Base-by-base conservation (phyloP, 2,329 filamentous ascomycete species). In the Penicillium sp. region DNA sequence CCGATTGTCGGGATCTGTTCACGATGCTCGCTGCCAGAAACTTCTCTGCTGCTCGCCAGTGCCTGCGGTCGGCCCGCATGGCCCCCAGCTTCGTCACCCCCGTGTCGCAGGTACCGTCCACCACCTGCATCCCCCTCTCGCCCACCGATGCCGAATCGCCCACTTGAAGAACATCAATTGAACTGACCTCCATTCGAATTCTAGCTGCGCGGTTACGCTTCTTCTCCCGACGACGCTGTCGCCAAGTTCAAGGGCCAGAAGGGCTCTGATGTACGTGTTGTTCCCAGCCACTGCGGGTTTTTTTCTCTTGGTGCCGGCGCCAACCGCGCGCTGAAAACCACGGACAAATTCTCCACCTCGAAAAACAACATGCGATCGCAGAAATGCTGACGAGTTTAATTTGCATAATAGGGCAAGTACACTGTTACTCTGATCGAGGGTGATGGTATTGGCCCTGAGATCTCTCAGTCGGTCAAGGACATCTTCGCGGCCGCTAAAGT, bases 391-490 rank as follows among this genome's bases (percentile, higher is more conserved):
- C 60, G 61, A 58, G 10, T 24, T 19, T 19, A 58, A 50, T 59
- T 22, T 53, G 33, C 66, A 26, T 45, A 69, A 63, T 74, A 96
- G 92, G 95, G 95, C 77, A 95, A 95, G 82, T 99, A 90, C 87
- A 91, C 91, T 61, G 95, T 99, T 76, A 94, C 92, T 73, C 85
- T 99, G 82, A 99, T 99, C 71, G 96, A 99, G 86, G 95, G 96
- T 82, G 96, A 99, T 77, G 95, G 95, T 79, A 99, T 99, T 79
- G 95, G 95, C 65, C 95, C 95, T 68, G 94, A 99, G 84, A 99
- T 99, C 78, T 89, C 95, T 69, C 89, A 97, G 82, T 96, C 95
- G 55, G 93, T 99, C 77, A 99, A 98, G 88, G 92, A 97, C 81
- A 99, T 99, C 82, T 99, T 97, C 84, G 86, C 89, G 75, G 95